phyloP scores from a whole-genome alignment of 2,329 filamentous ascomycete species.

The Ophiostoma quercus region DNA sequence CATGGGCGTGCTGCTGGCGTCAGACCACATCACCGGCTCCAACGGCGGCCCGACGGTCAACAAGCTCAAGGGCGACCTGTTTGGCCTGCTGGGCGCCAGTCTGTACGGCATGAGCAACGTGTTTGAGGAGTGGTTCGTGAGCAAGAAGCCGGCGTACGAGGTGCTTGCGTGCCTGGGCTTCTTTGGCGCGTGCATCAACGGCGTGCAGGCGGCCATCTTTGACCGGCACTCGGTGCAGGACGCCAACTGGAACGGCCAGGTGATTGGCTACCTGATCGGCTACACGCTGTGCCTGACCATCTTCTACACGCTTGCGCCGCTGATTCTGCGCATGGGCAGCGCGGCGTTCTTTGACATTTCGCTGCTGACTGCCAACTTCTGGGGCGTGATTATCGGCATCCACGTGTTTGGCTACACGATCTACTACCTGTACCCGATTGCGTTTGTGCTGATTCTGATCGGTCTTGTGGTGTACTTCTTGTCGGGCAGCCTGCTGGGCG shows the following conservation, averaged over 20 bases:
- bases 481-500: conserved; percentile 73
- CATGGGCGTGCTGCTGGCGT: conserved; percentile 78
- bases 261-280: conserved; percentile 79
- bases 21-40: conserved; percentile 74
- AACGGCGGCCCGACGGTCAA: conserved; percentile 65
- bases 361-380: conserved; percentile 90
- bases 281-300: conserved; percentile 77
- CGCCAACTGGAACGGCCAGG: conserved; percentile 59
- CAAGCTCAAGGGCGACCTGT: conserved; percentile 85
- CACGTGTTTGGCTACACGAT: conserved; percentile 74
- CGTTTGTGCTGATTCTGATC: conserved; percentile 85
- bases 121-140: conserved; percentile 90
- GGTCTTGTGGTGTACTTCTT: conserved; percentile 86
- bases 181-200: conserved; percentile 87
- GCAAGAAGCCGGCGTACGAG: conserved; percentile 80
- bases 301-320: conserved; percentile 83
- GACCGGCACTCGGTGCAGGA: conserved; percentile 67
- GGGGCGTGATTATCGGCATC: conserved; percentile 90
- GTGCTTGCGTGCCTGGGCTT: conserved; percentile 87
- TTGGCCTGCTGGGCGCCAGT: conserved; percentile 81
- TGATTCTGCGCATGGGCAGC: conserved; percentile 82
- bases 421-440: conserved; percentile 90
- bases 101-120: conserved; percentile 90
- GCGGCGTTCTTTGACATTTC: conserved; percentile 97
- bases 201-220: conserved; percentile 84